Conservation (phyloP, 306 rosid species). For the Pyrus betulifolia region DNA sequence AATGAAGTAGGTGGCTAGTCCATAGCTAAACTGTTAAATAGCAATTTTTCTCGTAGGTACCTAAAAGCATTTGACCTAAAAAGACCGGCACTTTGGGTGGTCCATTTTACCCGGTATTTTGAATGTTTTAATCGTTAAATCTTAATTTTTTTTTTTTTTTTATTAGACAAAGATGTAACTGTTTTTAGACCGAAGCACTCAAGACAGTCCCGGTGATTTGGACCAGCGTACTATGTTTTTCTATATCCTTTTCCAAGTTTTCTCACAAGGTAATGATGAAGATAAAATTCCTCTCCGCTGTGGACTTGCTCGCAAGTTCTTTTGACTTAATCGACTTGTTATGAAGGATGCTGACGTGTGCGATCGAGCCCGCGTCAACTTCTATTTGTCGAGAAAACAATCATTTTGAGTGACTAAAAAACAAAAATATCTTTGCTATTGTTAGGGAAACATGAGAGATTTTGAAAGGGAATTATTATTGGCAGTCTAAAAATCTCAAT, state of each 20-base stretch:
- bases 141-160: too few species aligned
- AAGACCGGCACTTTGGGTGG: too few species aligned
- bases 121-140: too few species aligned
- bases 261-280: neutral
- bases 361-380: neutral
- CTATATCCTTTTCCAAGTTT: neutral
- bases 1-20: neutral
- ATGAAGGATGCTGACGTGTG: neutral
- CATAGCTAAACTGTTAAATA: neutral
- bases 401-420: neutral
- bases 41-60: too few species aligned
- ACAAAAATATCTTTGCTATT: too few species aligned
- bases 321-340: neutral
- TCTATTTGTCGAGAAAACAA: neutral
- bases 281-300: neutral
- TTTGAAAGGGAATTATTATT: too few species aligned
- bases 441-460: too few species aligned
- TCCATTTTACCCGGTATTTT: rapidly evolving
- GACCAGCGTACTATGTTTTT: neutral
- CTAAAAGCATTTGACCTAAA: too few species aligned
- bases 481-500: too few species aligned
- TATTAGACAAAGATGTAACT: too few species aligned
- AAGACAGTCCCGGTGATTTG: too few species aligned
- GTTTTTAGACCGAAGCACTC: too few species aligned
- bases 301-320: neutral